Conservation (phyloP, 2,329 filamentous ascomycete species). For the Colletotrichum sp. region DNA sequence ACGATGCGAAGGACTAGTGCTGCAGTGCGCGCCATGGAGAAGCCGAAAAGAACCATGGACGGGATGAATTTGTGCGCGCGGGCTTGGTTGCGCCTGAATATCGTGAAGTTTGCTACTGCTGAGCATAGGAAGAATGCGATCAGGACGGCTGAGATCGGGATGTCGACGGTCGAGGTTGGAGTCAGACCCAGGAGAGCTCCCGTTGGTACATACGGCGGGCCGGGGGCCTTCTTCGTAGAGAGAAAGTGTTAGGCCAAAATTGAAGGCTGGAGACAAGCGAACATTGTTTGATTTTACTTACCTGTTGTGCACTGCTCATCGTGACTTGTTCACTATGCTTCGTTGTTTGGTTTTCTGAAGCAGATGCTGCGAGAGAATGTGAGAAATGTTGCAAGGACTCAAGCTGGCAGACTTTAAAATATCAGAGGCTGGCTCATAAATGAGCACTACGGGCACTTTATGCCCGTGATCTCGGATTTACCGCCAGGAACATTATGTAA, state of each 20-base stretch:
- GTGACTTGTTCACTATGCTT: not conserved
- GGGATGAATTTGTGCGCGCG: not conserved
- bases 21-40: not conserved
- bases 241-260: not conserved
- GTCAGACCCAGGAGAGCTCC: not conserved
- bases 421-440: not conserved
- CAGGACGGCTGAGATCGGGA: not conserved
- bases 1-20: not conserved
- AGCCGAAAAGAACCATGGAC: not conserved
- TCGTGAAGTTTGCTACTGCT: not conserved
- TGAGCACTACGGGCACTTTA: not conserved
- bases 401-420: not conserved
- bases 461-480: not conserved
- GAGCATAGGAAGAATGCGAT: not conserved
- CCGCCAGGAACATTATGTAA: not conserved
- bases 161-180: not conserved
- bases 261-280: not conserved
- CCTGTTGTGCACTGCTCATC: not conserved
- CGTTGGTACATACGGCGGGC: not conserved
- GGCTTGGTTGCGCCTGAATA: not conserved
- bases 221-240: not conserved
- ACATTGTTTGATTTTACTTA: not conserved
- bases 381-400: no score
- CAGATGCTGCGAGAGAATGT: not conserved
- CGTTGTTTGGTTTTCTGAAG: not conserved